Evolutionary conservation across 768 basidiomycete genomes (phyloP).

Genomic region (Tricholoma bakamatsutake): DNA sequence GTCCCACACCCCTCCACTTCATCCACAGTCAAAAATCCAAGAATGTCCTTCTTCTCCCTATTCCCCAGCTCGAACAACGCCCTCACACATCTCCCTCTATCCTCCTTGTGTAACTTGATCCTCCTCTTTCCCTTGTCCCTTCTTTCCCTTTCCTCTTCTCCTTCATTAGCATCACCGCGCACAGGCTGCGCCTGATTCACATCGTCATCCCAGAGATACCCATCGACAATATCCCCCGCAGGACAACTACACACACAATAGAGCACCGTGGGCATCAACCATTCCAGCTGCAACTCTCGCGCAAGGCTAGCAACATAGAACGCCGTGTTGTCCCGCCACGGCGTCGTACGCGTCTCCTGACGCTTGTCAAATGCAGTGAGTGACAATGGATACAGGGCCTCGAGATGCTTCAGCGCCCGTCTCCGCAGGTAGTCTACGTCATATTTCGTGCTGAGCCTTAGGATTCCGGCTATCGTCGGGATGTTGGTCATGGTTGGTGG

Average conservation of each 20-base stretch:
- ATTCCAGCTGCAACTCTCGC: slow-evolving; percentile 27
- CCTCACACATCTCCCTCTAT: slow-evolving; percentile 3
- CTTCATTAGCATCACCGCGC: not conserved
- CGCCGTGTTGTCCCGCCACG: slow-evolving; percentile 32
- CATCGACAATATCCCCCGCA: slow-evolving; percentile 31
- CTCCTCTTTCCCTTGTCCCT: not conserved
- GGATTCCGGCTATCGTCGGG: slow-evolving; percentile 26
- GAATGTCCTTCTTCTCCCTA: slow-evolving; percentile 3
- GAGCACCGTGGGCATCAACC: slow-evolving; percentile 30
- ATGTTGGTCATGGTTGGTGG: slow-evolving; percentile 26
- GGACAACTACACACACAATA: slow-evolving; percentile 34
- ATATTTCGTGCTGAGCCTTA: slow-evolving; percentile 34
- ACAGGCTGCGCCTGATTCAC: not conserved
- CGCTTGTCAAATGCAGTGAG: slow-evolving; percentile 29
- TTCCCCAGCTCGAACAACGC: slow-evolving; percentile 3
- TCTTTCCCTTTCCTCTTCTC: not conserved
- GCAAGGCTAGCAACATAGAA: slow-evolving; percentile 31
- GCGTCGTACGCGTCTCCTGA: slow-evolving; percentile 29
- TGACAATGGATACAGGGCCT: slow-evolving; percentile 29
- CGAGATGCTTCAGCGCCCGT: slow-evolving; percentile 29
- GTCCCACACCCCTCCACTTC: slow-evolving; percentile 1
- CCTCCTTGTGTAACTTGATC: not conserved
- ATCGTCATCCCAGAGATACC: slow-evolving; percentile 22
- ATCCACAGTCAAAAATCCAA: slow-evolving; percentile 4
- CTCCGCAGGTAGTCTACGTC: slow-evolving; percentile 28